Evolutionary conservation across 2,329 filamentous ascomycete species (phyloP), one percentile per base, ranked within the genome.

Genomic region (Ophiostoma himal-ulmi): DNA sequence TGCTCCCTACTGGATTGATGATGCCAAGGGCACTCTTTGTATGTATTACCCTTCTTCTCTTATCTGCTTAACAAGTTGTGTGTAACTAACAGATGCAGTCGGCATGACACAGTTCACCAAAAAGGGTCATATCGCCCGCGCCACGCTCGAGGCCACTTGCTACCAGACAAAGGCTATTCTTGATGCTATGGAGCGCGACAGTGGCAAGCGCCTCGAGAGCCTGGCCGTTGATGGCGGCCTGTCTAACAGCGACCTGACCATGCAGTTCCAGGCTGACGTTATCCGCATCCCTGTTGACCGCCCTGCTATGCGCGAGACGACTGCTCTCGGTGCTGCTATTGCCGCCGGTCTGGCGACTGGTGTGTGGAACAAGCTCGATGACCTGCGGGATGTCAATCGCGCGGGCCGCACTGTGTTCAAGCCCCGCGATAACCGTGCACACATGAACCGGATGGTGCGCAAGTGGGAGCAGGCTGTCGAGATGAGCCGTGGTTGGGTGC

Each of bases 1-100:
- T 78, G 93, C 93, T 0, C 93, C 93, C 0, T 96, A 97, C 80
- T 97, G 93, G 93, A 94, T 96, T 73, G 93, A 96, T 77, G 92
- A 96, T 80, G 93, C 93, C 26, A 91, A 93, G 78, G 93, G 93
- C 71, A 96, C 93, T 5, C 88, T 95, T 70, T 94, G 86, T 89
- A 82, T 81, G 85, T 82, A 17, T 34, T 10, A 36, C 30, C 65
- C 69, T 14, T n/a, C 81, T 83, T 81, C 39, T 65, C 60, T 17
- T 22, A 3, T 57, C 10, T 60, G 69, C 66, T 65, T 22, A 39
- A 39, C 13, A 30, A 30, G 30, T 52, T 10, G n/a, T 17, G 26
- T 54, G 68, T 26, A 20, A 20, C 60, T 68, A 17, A 34, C 64
- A 13, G 22, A 20, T 39, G 34, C 72, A 88, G 88, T 94, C 76